Conservation (phyloP, 2,329 filamentous ascomycete species). For the Sporothrix pseudoabietina region DNA sequence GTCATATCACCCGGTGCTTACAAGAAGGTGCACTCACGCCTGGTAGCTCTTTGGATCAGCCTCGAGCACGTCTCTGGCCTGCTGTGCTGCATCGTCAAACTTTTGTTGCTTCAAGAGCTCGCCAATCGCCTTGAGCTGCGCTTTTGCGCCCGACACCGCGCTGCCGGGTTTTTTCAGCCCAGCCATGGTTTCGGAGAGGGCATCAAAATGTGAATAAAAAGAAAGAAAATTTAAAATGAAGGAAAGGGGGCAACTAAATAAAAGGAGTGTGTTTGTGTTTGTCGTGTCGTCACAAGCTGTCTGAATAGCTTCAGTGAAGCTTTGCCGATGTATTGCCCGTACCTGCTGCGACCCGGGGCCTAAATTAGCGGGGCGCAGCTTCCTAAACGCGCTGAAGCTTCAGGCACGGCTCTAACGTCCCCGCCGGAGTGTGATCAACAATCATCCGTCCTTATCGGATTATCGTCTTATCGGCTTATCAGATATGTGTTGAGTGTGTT, state of each 20-base stretch:
- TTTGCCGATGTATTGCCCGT: not conserved
- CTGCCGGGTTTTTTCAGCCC: constrained; percentile 34
- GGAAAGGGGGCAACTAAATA: not conserved
- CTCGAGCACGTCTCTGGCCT: constrained; percentile 69
- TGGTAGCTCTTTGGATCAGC: constrained; percentile 80
- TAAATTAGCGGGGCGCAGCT: constrained; percentile 16
- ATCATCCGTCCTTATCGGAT: constrained; percentile 26
- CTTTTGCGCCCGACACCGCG: constrained; percentile 63
- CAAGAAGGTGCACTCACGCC: constrained; percentile 51
- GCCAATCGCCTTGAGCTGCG: constrained; percentile 78
- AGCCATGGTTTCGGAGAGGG: constrained; percentile 23
- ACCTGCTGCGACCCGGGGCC: not conserved
- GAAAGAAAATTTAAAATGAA: not conserved
- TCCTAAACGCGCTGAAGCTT: constrained; percentile 19
- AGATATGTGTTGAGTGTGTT: not conserved
- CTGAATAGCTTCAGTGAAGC: not conserved
- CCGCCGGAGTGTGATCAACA: constrained; percentile 32
- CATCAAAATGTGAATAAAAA: not conserved
- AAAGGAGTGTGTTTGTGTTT: not conserved
- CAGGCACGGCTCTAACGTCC: constrained; percentile 25
- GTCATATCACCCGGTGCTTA: too few species aligned
- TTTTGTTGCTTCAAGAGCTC: constrained; percentile 76
- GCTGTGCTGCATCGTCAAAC: constrained; percentile 72
- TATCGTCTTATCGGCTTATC: not conserved
- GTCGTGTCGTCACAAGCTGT: not conserved